Evolutionary conservation across 495 filamentous ascomycete species (phyloP), one percentile per base, ranked within the genome.

Genomic region (Tuber brumale): DNA sequence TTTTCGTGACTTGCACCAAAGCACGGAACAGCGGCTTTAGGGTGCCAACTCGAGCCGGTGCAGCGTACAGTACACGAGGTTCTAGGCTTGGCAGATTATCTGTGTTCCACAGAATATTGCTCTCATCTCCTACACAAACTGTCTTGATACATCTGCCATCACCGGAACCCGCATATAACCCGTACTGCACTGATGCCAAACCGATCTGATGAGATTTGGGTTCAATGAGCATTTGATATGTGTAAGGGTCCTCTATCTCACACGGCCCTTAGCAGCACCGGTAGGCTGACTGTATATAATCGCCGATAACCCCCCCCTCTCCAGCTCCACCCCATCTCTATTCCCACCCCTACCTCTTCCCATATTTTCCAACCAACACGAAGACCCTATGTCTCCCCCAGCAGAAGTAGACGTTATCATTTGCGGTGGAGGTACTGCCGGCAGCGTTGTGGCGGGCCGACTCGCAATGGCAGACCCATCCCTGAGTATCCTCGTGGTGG

Each of bases 401-500:
- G 43, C 75, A 79, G 79, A 81, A 81, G 79, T 77, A 35, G 79
- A 81, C 72, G 72, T 81, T 73, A 81, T 81, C 10, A 75, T 81
- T 74, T 46, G 71, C 70, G 79, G 79, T 81, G 79, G 86, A n/a
- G 86, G 86, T 51, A 84, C 87, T 7, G 84, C 87, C 19, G 86
- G 85, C 35, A 88, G 88, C 81, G 82, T 87, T 31, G 83, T 86
- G 43, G 86, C 86, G 21, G 83, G 82, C 16, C 83, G 88, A 75
- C 85, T 89, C 1, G 84, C 87, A 31, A 85, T 84, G 71, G 87
- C 87, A 3, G 85, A 89, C 70, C 86, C 86, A 2, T 78, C 76
- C 8, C 83, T 89, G n/a, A 85, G 85, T n/a, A 85, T 89, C 61
- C 83, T 89, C 21, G 71, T 89, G 43, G 84, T 89, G 51, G 88